Conservation (phyloP, 2,329 filamentous ascomycete species). For the Colletotrichum karsti region DNA sequence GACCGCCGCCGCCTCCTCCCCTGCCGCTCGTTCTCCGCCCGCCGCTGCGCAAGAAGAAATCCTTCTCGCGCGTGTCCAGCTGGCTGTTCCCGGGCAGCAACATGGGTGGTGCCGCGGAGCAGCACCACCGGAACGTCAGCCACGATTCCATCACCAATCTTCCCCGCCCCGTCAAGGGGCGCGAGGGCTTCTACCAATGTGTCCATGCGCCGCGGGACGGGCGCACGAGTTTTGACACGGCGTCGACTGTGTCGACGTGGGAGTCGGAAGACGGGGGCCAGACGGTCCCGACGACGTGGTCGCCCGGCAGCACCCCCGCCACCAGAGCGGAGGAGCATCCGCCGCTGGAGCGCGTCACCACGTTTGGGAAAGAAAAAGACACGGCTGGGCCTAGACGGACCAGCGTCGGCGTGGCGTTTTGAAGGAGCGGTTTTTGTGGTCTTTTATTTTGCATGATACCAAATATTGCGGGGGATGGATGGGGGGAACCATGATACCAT, state of each 20-base stretch:
- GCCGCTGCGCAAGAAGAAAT: conserved; percentile 72
- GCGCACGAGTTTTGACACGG: conserved; percentile 54
- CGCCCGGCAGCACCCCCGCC: conserved; percentile 54
- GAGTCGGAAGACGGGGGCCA: conserved; percentile 54
- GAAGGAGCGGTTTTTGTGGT: not conserved
- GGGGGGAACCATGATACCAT: conserved; percentile 24
- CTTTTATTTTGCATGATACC: conserved; percentile 27
- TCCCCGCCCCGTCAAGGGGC: conserved; percentile 58
- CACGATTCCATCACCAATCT: conserved; percentile 63
- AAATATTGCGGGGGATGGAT: not conserved
- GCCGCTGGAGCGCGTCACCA: conserved; percentile 28
- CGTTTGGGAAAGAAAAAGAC: conserved; percentile 24
- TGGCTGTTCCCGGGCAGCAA: conserved; percentile 64
- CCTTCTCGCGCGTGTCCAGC: conserved; percentile 68
- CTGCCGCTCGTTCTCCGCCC: conserved; percentile 67
- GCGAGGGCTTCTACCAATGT: conserved; percentile 68
- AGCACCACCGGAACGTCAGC: conserved; percentile 48
- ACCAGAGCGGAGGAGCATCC: conserved; percentile 48
- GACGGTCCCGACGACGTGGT: conserved; percentile 58
- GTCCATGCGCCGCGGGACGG: conserved; percentile 46
- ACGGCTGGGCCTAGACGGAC: not conserved
- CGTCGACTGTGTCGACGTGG: conserved; percentile 60
- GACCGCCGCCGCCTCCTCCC: conserved; percentile 62
- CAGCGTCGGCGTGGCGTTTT: conserved; percentile 28
- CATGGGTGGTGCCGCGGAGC: conserved; percentile 33